A percentile compares a stretch with the other conserved stretches of the same genome.
phyloP scores from a whole-genome alignment of 805 yeast genomes.

The Nakazawaea ernobii region DNA sequence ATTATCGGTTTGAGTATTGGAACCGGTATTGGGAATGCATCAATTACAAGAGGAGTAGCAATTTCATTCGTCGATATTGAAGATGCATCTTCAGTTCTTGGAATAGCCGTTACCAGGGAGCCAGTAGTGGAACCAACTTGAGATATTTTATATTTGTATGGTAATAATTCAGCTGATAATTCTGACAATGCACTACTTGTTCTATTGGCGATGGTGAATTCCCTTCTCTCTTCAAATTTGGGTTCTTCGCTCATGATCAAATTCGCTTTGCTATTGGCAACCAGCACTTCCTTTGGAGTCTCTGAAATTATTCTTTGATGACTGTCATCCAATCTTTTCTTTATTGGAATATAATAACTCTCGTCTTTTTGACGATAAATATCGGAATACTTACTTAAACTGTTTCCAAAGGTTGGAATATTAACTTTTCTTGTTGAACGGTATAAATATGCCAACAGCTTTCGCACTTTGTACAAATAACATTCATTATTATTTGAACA shows the following conservation, averaged over 20 bases:
- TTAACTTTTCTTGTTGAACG: constrained; percentile 48
- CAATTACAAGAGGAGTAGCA: not conserved
- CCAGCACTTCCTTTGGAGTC: not conserved
- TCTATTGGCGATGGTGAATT: constrained; percentile 1
- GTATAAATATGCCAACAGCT: constrained; percentile 52
- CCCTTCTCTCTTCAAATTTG: not conserved
- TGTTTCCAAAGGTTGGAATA: constrained; percentile 26
- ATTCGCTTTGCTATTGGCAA: not conserved
- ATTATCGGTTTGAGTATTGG: constrained; percentile 3
- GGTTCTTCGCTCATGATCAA: no score
- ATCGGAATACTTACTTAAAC: constrained; percentile 27
- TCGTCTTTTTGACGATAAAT: constrained; percentile 25
- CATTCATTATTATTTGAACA: constrained; percentile 48
- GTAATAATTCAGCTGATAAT: constrained; percentile 6
- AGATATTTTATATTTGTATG: constrained; percentile 10
- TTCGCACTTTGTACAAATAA: constrained; percentile 52
- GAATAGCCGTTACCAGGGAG: not conserved
- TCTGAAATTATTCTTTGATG: constrained; percentile 11
- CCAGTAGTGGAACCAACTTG: not conserved
- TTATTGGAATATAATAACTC: constrained; percentile 26
- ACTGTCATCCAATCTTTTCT: constrained; percentile 20
- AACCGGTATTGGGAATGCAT: constrained; percentile 2
- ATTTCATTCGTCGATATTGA: not conserved
- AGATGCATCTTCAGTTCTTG: not conserved
- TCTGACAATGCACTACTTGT: constrained; percentile 4